Conservation (phyloP, 1,139 yeast genomes). For the Protomyces pachydermus region DNA sequence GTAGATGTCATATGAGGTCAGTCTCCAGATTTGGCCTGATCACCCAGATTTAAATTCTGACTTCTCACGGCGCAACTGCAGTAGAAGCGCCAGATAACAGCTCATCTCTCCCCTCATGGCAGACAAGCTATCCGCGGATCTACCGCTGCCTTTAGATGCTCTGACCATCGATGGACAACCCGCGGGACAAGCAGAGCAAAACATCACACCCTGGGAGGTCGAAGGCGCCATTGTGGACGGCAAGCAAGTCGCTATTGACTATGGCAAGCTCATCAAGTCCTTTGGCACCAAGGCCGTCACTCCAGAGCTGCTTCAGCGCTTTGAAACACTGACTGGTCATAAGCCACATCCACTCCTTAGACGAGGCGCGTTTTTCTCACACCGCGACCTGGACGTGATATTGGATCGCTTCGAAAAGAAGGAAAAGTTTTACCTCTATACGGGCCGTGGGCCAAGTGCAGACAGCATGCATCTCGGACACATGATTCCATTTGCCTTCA, state of each 20-base stretch:
- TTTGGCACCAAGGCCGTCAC: constrained; percentile 80
- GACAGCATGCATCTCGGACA: constrained; percentile 97
- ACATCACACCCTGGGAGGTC: constrained; percentile 97
- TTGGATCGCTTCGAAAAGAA: constrained; percentile 89
- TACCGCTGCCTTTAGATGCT: constrained; percentile 19
- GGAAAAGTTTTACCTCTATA: constrained; percentile 88
- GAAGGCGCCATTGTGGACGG: constrained; percentile 98
- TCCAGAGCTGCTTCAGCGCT: constrained; percentile 66
- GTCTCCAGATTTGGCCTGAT: no score
- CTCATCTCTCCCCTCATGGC: background rate
- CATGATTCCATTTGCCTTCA: constrained; percentile 90
- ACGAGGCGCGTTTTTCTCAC: constrained; percentile 89
- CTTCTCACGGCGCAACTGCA: no score
- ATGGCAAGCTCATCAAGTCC: constrained; percentile 74
- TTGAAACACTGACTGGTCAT: constrained; percentile 76
- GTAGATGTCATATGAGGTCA: no score
- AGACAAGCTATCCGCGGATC: constrained; percentile 6
- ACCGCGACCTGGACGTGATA: constrained; percentile 76
- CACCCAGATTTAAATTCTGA: no score
- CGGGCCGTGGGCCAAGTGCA: constrained; percentile 97
- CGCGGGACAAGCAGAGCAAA: constrained; percentile 42
- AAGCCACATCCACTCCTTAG: constrained; percentile 89
- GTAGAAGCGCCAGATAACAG: no score
- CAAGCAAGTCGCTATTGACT: constrained; percentile 78
- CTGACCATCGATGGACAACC: constrained; percentile 7